A percentile compares a stretch with the other conserved stretches of the same genome.
phyloP scores from a whole-genome alignment of 306 rosid species.

The Sicyos edulis region DNA sequence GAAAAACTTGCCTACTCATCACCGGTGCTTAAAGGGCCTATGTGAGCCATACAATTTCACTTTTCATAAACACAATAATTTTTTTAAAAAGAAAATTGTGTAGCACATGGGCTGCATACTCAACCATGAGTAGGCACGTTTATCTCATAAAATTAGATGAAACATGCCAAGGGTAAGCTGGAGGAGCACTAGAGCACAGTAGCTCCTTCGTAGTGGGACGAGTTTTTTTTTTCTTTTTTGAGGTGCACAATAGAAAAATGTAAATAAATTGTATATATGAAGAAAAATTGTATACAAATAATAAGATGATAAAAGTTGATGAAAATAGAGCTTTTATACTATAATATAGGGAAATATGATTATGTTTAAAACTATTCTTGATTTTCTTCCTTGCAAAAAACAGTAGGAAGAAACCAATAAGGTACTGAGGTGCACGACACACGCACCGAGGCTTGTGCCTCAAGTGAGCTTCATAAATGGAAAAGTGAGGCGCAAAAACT shows the following conservation, averaged over 20 bases:
- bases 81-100: no score
- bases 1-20: no score
- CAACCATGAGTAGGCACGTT: no score
- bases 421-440: neutral
- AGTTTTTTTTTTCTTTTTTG: neutral
- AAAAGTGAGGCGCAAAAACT: neutral
- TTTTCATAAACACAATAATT: no score
- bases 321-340: neutral
- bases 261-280: neutral
- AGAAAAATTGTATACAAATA: neutral
- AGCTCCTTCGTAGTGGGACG: no score
- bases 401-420: neutral
- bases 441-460: neutral
- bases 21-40: no score
- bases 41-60: no score
- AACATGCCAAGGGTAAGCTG: neutral
- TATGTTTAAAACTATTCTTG: no score
- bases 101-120: no score
- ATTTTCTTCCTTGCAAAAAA: neutral
- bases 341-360: no score
- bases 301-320: neutral
- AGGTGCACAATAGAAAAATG: neutral
- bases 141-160: neutral
- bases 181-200: no score
- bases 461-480: neutral